A percentile compares a stretch with the other conserved stretches of the same genome.
phyloP scores from a whole-genome alignment of 345 rosid species.

The Erucastrum elatum region DNA sequence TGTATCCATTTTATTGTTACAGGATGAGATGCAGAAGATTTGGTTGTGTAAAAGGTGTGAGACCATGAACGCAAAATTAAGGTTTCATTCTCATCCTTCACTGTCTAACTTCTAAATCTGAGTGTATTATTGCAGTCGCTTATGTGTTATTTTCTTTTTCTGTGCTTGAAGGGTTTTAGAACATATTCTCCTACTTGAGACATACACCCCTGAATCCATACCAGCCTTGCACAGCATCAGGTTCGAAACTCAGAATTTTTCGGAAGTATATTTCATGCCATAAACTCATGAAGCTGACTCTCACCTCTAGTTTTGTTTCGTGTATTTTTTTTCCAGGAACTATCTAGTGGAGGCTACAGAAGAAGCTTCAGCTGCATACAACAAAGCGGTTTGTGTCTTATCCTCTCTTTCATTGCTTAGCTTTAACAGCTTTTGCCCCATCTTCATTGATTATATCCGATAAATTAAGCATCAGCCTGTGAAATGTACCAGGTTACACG shows the following conservation, averaged over 20 bases:
- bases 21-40: slow-evolving; percentile 93
- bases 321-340: slow-evolving; percentile 52
- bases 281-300: not conserved
- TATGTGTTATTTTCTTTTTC: too few species aligned
- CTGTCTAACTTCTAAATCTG: too few species aligned
- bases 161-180: slow-evolving; percentile 64
- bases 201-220: slow-evolving; percentile 86
- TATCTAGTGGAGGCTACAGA: slow-evolving; percentile 91
- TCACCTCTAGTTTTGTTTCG: not conserved
- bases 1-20: too few species aligned
- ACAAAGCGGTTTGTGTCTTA: slow-evolving; percentile 79
- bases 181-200: slow-evolving; percentile 79
- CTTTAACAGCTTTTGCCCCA: too few species aligned
- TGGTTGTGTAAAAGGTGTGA: slow-evolving; percentile 96
- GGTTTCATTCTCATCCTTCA: slow-evolving; percentile 53
- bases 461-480: too few species aligned
- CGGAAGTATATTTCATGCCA: not conserved
- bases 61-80: slow-evolving; percentile 92
- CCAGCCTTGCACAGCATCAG: slow-evolving; percentile 92
- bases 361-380: slow-evolving; percentile 92
- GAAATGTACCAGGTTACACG: slow-evolving; percentile 79
- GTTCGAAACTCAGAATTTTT: slow-evolving; percentile 34
- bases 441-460: too few species aligned
- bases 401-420: slow-evolving; percentile 1
- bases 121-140: too few species aligned